phyloP scores from a whole-genome alignment of 1,284 basidiomycete species.

The Cystodermella granulosa region DNA sequence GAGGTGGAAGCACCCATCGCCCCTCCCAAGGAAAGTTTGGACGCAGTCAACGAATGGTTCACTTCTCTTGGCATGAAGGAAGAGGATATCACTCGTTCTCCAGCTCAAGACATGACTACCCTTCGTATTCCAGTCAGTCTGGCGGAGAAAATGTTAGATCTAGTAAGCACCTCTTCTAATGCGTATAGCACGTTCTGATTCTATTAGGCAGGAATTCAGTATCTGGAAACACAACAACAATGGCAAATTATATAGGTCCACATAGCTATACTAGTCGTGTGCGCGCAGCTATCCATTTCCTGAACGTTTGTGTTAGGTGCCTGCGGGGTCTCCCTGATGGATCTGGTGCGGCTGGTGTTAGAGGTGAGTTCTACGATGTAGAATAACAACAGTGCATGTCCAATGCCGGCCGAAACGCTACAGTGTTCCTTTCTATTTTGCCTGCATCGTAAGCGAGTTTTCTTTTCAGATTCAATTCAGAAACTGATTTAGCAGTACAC shows the following conservation, averaged over 20 bases:
- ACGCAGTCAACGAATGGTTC: slow-evolving; percentile 62
- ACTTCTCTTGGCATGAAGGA: slow-evolving; percentile 50
- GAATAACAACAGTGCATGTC: slow-evolving; percentile 24
- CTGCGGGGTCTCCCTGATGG: slow-evolving; percentile 57
- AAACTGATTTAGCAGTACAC: neutral
- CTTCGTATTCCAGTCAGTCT: slow-evolving; percentile 54
- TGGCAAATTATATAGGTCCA: slow-evolving; percentile 50
- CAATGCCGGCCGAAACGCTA: slow-evolving; percentile 51
- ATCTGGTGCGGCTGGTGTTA: slow-evolving; percentile 37
- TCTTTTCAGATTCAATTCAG: neutral
- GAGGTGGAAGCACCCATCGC: slow-evolving; percentile 58
- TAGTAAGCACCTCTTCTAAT: slow-evolving; percentile 46
- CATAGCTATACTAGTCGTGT: slow-evolving; percentile 55
- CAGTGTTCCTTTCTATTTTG: slow-evolving; percentile 58
- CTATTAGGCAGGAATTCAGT: slow-evolving; percentile 50
- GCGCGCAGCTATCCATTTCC: slow-evolving; percentile 55
- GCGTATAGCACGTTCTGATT: neutral
- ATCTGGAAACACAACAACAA: slow-evolving; percentile 54
- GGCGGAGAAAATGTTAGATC: slow-evolving; percentile 65
- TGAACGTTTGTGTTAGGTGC: slow-evolving; percentile 38
- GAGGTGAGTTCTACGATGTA: slow-evolving; percentile 51
- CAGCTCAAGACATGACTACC: slow-evolving; percentile 66
- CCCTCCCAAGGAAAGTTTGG: slow-evolving; percentile 52
- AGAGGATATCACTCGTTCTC: slow-evolving; percentile 47
- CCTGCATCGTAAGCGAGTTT: slow-evolving; percentile 39